Conservation (phyloP, 2,329 filamentous ascomycete genomes). For the Arthrobotrys musiformis region DNA sequence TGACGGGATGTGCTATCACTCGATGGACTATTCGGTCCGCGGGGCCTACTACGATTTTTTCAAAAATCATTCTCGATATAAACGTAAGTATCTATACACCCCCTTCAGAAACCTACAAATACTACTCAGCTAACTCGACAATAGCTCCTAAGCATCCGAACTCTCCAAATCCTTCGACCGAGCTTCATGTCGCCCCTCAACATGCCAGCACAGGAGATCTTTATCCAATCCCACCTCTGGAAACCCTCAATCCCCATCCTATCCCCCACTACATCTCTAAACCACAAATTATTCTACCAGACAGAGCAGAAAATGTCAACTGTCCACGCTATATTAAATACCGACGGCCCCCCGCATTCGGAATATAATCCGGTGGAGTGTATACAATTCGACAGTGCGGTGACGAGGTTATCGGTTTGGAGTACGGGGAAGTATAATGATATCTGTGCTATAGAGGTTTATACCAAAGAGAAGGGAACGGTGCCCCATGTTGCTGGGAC, state of each 20-base stretch:
- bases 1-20: neutral
- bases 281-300: neutral
- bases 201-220: neutral
- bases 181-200: neutral
- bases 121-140: neutral
- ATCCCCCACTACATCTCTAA: neutral
- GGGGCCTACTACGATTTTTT: neutral
- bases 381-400: neutral
- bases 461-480: neutral
- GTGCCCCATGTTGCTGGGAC: neutral
- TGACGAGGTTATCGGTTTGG: neutral
- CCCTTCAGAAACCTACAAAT: no score
- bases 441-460: constrained; percentile 1
- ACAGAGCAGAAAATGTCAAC: neutral
- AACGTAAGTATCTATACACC: neutral
- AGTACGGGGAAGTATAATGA: neutral
- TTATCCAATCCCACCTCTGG: neutral
- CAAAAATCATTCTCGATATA: neutral
- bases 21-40: neutral
- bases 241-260: neutral
- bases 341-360: neutral
- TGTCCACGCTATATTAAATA: neutral
- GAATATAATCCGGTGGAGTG: neutral
- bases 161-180: neutral
- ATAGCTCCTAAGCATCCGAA: neutral